These are phyloP conservation scores for Acer negundo DNA, from an alignment of 345 rosid genomes.

Conservation along the genomic window DNA sequence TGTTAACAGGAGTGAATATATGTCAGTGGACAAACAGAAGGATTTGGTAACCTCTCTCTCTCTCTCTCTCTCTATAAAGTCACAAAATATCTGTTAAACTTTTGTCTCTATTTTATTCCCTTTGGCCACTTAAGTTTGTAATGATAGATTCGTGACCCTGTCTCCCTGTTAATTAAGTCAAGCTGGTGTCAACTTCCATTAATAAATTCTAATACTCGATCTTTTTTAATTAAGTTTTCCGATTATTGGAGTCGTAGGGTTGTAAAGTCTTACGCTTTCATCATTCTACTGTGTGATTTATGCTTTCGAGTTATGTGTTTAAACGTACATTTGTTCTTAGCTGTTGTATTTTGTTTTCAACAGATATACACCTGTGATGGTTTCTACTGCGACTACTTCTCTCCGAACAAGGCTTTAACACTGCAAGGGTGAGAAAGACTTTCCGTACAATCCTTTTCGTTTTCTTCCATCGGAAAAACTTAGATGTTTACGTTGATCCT, in stretches of 20 bases:
- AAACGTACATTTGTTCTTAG: neutral
- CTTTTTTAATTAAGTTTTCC: neutral
- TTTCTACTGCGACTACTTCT: conserved; percentile 94
- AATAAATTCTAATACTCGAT: neutral
- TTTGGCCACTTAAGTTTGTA: conserved; percentile 6
- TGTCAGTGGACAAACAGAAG: conserved; percentile 53
- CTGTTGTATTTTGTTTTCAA: conserved; percentile 14
- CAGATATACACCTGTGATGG: conserved; percentile 98
- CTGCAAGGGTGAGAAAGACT: conserved; percentile 76
- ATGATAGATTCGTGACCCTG: conserved; percentile 18
- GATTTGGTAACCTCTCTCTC: conserved; percentile 41
- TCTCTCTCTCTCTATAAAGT: no score
- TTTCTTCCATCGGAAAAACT: neutral
- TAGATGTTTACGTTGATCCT: neutral
- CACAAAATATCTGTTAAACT: conserved; percentile 17
- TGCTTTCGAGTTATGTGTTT: conserved; percentile 4
- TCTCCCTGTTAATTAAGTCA: conserved; percentile 21
- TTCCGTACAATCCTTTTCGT: neutral
- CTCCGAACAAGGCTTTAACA: conserved; percentile 94
- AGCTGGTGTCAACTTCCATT: conserved; percentile 15
- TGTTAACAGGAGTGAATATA: conserved; percentile 53
- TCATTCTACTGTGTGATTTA: neutral
- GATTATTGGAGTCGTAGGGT: conserved; percentile 1
- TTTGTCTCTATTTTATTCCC: conserved; percentile 24
- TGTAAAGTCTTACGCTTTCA: conserved; percentile 8